Base-by-base conservation (phyloP, 768 basidiomycete genomes). In the Neoboletus magnificus region DNA sequence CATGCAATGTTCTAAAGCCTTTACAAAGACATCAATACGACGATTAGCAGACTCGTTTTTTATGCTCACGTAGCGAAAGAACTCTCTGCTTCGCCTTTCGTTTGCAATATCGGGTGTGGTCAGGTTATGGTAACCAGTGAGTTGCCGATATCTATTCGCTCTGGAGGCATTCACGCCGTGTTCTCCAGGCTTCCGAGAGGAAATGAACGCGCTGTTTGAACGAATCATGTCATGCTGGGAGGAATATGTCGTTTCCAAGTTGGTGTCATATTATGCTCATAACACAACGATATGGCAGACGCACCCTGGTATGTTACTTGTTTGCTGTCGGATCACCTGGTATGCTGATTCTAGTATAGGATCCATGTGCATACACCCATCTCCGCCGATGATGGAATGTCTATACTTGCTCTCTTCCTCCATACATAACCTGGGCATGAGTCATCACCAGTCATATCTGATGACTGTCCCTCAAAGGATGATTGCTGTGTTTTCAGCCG, bases 221-320 rank as follows among this genome's bases (percentile, higher is more conserved):
- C 72, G 66, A 25, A 76, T 81, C 12, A 70, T 85, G 55, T 71
- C 77, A 55, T 74, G 72, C 44, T 89, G 89, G 89, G 76, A 78
- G 62, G 68, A 75, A 30, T 60, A 72, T 48, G 73, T 72, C n/a
- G 71, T 83, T 32, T 64, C 67, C 46, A 58, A 57, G 53, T 27
- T 55, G 33, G 58, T 66, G 22, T 56, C 62, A 12, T 53, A 53
- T 55, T 73, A 71, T 41, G 40, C 27, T 45, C 49, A 44, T 35
- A 61, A 51, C 23, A 32, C 54, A 41, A 57, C 12, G 7, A 43
- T 20, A 45, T 36, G 54, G 50, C 54, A 47, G 29, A 23, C 44
- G 48, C 39, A 33, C 29, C 16, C 36, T 30, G 62, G 68, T 66
- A 50, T 16, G 58, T 36, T 49, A 23, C 45, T 45, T 47, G 23